phyloP scores from a whole-genome alignment of 768 basidiomycete genomes.

The Kwoniella pini region DNA sequence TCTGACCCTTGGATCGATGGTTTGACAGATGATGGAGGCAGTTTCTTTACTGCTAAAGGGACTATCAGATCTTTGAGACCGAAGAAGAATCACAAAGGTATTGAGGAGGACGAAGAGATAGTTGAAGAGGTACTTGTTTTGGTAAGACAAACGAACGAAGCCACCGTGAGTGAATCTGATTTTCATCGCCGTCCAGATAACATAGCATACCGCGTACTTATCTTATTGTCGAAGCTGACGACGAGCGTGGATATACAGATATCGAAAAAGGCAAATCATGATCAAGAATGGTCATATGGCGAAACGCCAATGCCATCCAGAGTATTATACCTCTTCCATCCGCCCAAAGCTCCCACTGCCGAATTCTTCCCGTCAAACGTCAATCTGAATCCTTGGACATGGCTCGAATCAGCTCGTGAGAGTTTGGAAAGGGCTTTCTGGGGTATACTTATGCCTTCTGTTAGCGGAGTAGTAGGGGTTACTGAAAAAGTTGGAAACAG shows the following conservation, averaged over 20 bases:
- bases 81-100: background rate
- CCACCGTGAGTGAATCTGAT: background rate
- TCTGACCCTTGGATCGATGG: background rate
- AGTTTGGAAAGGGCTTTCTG: slow-evolving; percentile 18
- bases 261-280: background rate
- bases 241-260: background rate
- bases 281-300: slow-evolving; percentile 16
- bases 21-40: slow-evolving; percentile 16
- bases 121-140: slow-evolving; percentile 14
- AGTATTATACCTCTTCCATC: slow-evolving; percentile 20
- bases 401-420: slow-evolving; percentile 13
- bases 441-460: slow-evolving; percentile 20
- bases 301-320: slow-evolving; percentile 15
- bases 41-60: slow-evolving; percentile 18
- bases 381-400: slow-evolving; percentile 13
- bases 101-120: slow-evolving; percentile 2
- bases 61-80: slow-evolving; percentile 9
- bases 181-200: no score
- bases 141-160: slow-evolving; percentile 1
- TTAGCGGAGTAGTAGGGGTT: slow-evolving; percentile 13
- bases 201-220: background rate
- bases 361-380: background rate
- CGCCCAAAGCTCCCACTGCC: background rate
- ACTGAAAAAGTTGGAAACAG: slow-evolving; percentile 4
- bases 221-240: background rate